These are phyloP conservation scores for Tuber magnatum DNA, from an alignment of 495 filamentous ascomycete genomes.

Conservation along the genomic window DNA sequence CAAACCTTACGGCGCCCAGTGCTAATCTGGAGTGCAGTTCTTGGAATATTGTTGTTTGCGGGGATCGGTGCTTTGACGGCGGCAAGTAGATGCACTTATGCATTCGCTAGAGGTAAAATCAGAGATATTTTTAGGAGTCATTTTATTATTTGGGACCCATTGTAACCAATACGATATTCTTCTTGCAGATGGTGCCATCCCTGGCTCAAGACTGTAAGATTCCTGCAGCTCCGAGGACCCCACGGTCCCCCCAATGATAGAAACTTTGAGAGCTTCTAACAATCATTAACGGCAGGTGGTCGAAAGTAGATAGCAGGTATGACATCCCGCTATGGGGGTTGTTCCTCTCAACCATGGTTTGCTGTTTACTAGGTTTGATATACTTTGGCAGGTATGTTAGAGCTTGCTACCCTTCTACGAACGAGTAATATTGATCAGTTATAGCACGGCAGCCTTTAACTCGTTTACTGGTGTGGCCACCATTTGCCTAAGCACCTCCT, in stretches of 20 bases:
- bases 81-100: slow-evolving; percentile 55
- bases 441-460: slow-evolving; percentile 55
- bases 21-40: slow-evolving; percentile 41
- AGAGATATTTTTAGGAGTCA: neutral
- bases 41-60: slow-evolving; percentile 60
- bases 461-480: slow-evolving; percentile 61
- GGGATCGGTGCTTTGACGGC: slow-evolving; percentile 55
- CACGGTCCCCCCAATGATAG: neutral
- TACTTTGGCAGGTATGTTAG: slow-evolving; percentile 49
- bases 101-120: slow-evolving; percentile 49
- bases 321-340: slow-evolving; percentile 55
- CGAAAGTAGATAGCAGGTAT: slow-evolving; percentile 50
- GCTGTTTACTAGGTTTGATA: slow-evolving; percentile 55
- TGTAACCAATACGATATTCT: neutral
- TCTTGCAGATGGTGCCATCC: slow-evolving; percentile 55
- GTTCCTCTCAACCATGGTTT: slow-evolving; percentile 51
- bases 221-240: neutral
- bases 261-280: slow-evolving; percentile 11
- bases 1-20: neutral
- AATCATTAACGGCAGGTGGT: slow-evolving; percentile 45
- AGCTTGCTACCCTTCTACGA: neutral
- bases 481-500: slow-evolving; percentile 57
- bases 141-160: slow-evolving; percentile 5
- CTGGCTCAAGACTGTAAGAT: slow-evolving; percentile 50
- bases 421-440: slow-evolving; percentile 6